Percentiles rank a stretch among this genome's conserved stretches.
These are phyloP conservation scores for Echeveria elegans DNA, from an alignment of 164 flowering plant species.

Conservation along the genomic window DNA sequence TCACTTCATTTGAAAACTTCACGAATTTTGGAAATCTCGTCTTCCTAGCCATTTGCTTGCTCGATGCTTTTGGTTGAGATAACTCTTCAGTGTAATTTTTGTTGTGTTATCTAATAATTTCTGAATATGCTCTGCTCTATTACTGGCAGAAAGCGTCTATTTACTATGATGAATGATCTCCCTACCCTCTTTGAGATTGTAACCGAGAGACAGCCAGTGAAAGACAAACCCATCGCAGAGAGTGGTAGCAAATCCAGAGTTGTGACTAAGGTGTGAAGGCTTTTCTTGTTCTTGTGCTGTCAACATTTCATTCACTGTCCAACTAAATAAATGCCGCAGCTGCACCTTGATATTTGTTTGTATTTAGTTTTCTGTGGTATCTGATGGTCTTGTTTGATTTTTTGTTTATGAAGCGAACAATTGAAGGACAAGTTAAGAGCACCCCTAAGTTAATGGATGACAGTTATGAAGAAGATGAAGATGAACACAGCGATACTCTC, in stretches of 20 bases:
- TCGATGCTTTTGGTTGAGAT: too few relatives aligned
- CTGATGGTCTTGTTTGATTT: neutral
- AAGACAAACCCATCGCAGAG: slow-evolving; percentile 64
- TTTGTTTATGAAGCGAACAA: slow-evolving; percentile 47
- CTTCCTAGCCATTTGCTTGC: too few relatives aligned
- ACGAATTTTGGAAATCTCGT: too few relatives aligned
- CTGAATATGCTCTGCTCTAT: neutral
- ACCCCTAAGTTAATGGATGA: slow-evolving; percentile 53
- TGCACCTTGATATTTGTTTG: neutral
- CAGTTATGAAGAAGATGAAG: slow-evolving; percentile 67
- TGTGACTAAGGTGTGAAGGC: slow-evolving; percentile 47
- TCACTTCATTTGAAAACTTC: too few relatives aligned
- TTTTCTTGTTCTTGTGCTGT: neutral
- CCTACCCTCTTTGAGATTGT: slow-evolving; percentile 28
- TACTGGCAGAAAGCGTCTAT: neutral
- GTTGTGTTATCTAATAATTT: too few relatives aligned
- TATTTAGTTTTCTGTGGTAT: neutral
- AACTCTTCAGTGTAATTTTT: too few relatives aligned
- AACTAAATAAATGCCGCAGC: neutral
- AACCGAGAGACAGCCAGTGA: slow-evolving; percentile 58
- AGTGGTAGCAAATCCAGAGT: slow-evolving; percentile 70
- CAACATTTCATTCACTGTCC: neutral
- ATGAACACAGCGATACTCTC: slow-evolving; percentile 80
- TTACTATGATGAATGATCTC: neutral
- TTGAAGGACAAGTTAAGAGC: slow-evolving; percentile 69